Evolutionary conservation across 2,329 filamentous ascomycete species (phyloP).

Genomic region (Fusarium haematococcum): DNA sequence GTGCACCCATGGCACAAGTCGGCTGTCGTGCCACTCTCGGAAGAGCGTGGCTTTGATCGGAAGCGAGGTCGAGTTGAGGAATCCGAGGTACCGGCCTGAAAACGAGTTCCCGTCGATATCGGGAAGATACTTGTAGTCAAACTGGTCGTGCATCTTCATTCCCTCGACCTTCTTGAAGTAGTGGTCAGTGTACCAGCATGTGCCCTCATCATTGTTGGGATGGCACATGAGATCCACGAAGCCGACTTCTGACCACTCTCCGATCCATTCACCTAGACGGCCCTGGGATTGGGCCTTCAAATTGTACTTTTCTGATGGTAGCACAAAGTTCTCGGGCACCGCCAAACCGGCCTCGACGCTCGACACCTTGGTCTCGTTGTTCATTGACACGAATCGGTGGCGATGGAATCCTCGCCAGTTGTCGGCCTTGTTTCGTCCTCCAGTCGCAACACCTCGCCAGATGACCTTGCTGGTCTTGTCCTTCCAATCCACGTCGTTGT

Average conservation of each 20-base stretch:
- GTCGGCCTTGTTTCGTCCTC: slow-evolving; percentile 66
- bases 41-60: slow-evolving; percentile 84
- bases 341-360: slow-evolving; percentile 59
- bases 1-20: slow-evolving; percentile 81
- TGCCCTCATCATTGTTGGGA: slow-evolving; percentile 49
- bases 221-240: slow-evolving; percentile 68
- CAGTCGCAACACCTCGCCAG: slow-evolving; percentile 77
- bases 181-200: slow-evolving; percentile 62
- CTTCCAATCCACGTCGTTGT: slow-evolving; percentile 66
- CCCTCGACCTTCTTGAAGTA: slow-evolving; percentile 57
- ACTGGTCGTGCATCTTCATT: slow-evolving; percentile 64
- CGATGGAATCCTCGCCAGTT: slow-evolving; percentile 82
- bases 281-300: slow-evolving; percentile 59
- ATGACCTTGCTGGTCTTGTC: slow-evolving; percentile 66
- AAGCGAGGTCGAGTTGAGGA: slow-evolving; percentile 75
- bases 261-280: slow-evolving; percentile 63
- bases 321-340: slow-evolving; percentile 63
- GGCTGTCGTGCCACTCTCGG: slow-evolving; percentile 83
- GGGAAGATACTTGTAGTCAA: slow-evolving; percentile 74
- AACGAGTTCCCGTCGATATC: slow-evolving; percentile 84
- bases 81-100: slow-evolving; percentile 75
- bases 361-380: slow-evolving; percentile 71
- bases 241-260: slow-evolving; percentile 61
- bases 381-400: slow-evolving; percentile 80
- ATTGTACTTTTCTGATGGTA: slow-evolving; percentile 62